phyloP scores from a whole-genome alignment of 169 alveolate genomes.

The Besnoitia besnoiti region DNA sequence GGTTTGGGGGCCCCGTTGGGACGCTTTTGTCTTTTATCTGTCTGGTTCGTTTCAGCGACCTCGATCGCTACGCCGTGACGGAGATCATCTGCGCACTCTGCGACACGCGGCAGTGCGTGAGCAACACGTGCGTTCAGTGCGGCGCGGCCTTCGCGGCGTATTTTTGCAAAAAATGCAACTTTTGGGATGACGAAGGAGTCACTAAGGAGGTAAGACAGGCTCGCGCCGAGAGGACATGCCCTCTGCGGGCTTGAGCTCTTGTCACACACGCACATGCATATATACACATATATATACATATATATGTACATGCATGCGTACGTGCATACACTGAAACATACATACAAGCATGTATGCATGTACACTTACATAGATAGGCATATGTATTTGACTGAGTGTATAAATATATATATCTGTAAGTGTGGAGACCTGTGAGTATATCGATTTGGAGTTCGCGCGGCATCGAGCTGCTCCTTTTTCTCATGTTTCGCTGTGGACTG shows the following conservation, averaged over 20 bases:
- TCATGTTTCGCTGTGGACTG: too few species aligned
- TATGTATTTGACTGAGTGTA: too few species aligned
- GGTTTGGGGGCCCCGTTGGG: background rate
- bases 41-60: slow-evolving; percentile 51
- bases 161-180: slow-evolving; percentile 71
- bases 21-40: background rate
- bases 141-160: slow-evolving; percentile 58
- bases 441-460: too few species aligned
- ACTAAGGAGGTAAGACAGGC: slow-evolving; percentile 70
- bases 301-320: too few species aligned
- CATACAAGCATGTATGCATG: too few species aligned
- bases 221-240: background rate
- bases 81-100: slow-evolving; percentile 71
- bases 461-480: too few species aligned
- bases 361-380: too few species aligned
- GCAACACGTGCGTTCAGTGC: slow-evolving; percentile 58
- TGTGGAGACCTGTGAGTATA: too few species aligned
- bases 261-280: background rate
- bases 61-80: slow-evolving; percentile 69
- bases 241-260: background rate
- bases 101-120: slow-evolving; percentile 61
- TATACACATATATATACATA: too few species aligned
- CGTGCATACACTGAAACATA: too few species aligned
- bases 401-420: too few species aligned
- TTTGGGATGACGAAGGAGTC: slow-evolving; percentile 77